These are phyloP conservation scores for Hemileccinum impolitum DNA, from an alignment of 768 basidiomycete genomes.

Conservation along the genomic window DNA sequence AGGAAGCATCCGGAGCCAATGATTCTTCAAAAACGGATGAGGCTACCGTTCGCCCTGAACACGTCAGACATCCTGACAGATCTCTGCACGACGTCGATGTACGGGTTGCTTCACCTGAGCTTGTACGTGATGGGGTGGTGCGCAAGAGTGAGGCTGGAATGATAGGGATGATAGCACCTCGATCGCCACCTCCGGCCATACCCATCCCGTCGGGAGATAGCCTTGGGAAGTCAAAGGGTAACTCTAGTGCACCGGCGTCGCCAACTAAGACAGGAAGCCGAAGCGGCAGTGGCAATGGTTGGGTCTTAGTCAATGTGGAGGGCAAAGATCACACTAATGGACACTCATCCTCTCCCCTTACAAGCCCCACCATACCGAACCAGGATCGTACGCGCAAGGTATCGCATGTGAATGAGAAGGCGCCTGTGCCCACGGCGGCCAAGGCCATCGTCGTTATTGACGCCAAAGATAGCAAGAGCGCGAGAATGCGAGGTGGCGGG, in stretches of 20 bases:
- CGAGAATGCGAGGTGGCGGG: slow-evolving; percentile 25
- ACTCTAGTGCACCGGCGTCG: slow-evolving; percentile 27
- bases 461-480: slow-evolving; percentile 42
- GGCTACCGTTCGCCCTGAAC: slow-evolving; percentile 23
- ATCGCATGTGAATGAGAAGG: slow-evolving; percentile 26
- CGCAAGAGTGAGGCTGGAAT: slow-evolving; percentile 65
- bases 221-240: slow-evolving; percentile 19
- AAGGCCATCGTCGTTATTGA: slow-evolving; percentile 65
- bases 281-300: slow-evolving; percentile 49
- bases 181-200: slow-evolving; percentile 22
- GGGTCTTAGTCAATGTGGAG: slow-evolving; percentile 66
- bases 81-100: slow-evolving; percentile 49
- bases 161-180: slow-evolving; percentile 46
- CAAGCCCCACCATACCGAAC: slow-evolving; percentile 27
- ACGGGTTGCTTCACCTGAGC: slow-evolving; percentile 52
- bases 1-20: slow-evolving; percentile 39
- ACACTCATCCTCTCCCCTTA: slow-evolving; percentile 21
- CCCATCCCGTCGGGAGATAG: slow-evolving; percentile 28
- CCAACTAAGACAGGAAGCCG: slow-evolving; percentile 33
- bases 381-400: slow-evolving; percentile 29
- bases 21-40: slow-evolving; percentile 28
- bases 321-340: slow-evolving; percentile 33
- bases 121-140: slow-evolving; percentile 40
- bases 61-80: slow-evolving; percentile 29
- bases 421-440: slow-evolving; percentile 45